Percentiles rank a stretch among this genome's conserved stretches.
Conservation (phyloP, 208 protist species). For the Wallacemonas sp. region DNA sequence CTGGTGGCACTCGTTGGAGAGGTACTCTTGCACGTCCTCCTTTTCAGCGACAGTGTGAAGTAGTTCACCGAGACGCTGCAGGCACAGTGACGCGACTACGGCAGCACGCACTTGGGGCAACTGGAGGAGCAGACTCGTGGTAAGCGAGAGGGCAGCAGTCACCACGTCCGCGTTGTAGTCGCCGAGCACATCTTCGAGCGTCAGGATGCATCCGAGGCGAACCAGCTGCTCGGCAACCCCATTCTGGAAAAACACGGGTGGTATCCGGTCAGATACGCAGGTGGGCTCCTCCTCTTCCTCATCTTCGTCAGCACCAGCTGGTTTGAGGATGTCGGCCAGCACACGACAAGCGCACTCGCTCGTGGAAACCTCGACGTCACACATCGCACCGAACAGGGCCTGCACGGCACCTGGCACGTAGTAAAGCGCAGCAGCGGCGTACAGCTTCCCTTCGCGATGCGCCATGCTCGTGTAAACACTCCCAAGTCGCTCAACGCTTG, state of each 20-base stretch:
- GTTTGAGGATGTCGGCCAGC: not conserved
- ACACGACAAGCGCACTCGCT: not conserved
- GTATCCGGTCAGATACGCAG: too few species aligned
- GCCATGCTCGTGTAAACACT: not conserved
- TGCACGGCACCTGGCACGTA: constrained; percentile 8
- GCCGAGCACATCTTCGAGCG: constrained; percentile 32
- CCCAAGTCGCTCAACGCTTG: constrained; percentile 5
- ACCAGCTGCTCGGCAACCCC: constrained; percentile 22
- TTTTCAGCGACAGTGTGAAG: constrained; percentile 19
- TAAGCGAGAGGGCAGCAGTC: constrained; percentile 16
- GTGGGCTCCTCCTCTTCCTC: too few species aligned
- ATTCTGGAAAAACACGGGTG: constrained; percentile 14
- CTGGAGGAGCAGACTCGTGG: constrained; percentile 12
- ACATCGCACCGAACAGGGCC: constrained; percentile 3
- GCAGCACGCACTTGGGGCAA: constrained; percentile 10
- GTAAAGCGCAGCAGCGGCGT: not conserved
- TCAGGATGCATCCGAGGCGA: constrained; percentile 17
- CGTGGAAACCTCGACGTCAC: constrained; percentile 13
- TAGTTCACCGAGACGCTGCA: constrained; percentile 10
- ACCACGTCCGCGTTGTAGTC: constrained; percentile 39
- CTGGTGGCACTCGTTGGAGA: not conserved
- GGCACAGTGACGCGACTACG: constrained; percentile 23
- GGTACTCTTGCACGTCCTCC: constrained; percentile 6
- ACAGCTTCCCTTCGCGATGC: not conserved
- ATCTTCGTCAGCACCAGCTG: not conserved